These are phyloP conservation scores for Daldinia decipiens DNA, from an alignment of 495 filamentous ascomycete genomes.

Conservation along the genomic window DNA sequence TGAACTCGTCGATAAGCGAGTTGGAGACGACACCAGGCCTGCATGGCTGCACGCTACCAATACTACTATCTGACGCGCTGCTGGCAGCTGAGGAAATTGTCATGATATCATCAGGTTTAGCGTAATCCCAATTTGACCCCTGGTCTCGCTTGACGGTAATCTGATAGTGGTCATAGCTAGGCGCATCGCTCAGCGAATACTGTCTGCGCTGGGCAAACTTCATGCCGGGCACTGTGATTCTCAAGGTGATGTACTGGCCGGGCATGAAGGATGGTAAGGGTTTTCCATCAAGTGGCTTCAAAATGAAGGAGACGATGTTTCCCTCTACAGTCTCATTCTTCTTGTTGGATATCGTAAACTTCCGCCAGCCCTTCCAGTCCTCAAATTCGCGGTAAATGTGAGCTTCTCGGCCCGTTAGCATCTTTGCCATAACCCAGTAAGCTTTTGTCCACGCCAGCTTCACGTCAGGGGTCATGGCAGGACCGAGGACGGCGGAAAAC, in stretches of 20 bases:
- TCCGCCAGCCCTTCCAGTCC: conserved; percentile 72
- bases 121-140: conserved; percentile 49
- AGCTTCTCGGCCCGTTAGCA: conserved; percentile 71
- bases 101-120: conserved; percentile 31
- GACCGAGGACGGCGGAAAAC: conserved; percentile 73
- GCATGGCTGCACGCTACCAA: conserved; percentile 45
- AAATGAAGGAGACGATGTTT: conserved; percentile 70
- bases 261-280: conserved; percentile 70
- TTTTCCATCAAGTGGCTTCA: conserved; percentile 68
- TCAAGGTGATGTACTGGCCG: conserved; percentile 76
- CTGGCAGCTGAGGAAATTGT: conserved; percentile 47
- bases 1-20: conserved; percentile 68
- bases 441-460: conserved; percentile 70
- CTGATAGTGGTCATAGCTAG: conserved; percentile 67
- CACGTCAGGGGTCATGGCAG: conserved; percentile 71
- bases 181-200: conserved; percentile 75
- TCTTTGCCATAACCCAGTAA: conserved; percentile 70
- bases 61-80: conserved; percentile 48
- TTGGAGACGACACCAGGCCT: conserved; percentile 73
- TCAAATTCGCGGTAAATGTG: conserved; percentile 66
- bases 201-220: conserved; percentile 71
- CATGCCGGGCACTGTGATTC: conserved; percentile 65
- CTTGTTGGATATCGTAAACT: conserved; percentile 70
- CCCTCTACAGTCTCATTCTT: conserved; percentile 65
- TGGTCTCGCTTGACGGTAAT: conserved; percentile 75